Percentiles rank a stretch among this genome's conserved stretches.
Conservation (phyloP, 257 asterid genomes). For the Vinca minor region DNA sequence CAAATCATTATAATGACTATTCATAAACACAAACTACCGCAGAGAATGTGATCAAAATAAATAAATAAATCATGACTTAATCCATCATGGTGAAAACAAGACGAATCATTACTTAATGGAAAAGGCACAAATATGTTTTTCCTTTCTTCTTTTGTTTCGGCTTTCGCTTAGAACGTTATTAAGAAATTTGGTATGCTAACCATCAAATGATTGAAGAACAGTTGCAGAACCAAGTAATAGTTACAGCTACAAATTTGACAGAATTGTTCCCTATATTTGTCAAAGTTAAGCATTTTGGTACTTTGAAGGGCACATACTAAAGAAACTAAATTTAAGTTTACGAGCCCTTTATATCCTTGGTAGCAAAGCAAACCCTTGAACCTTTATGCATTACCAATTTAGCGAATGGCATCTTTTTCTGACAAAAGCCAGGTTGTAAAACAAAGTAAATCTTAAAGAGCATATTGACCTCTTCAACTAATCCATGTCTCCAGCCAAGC, state of each 20-base stretch:
- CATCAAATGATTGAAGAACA: not conserved
- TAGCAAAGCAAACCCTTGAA: not conserved
- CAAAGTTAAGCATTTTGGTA: not conserved
- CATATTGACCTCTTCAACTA: constrained; percentile 72
- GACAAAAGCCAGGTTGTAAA: constrained; percentile 7
- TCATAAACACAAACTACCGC: no score
- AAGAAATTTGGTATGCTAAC: not conserved
- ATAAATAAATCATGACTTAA: not conserved
- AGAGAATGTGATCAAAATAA: not conserved
- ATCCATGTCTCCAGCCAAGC: constrained; percentile 98
- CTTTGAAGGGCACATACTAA: not conserved
- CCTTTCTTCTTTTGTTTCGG: not conserved
- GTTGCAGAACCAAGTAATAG: not conserved
- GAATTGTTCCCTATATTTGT: not conserved
- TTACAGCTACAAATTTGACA: not conserved
- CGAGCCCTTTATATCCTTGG: not conserved
- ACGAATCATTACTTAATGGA: not conserved
- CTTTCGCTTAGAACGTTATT: not conserved
- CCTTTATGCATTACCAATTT: not conserved
- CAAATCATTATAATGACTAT: no score
- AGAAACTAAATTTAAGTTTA: not conserved
- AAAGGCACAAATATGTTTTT: not conserved
- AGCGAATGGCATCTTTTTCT: not conserved
- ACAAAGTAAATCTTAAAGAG: constrained; percentile 14
- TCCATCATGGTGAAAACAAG: not conserved